Conservation (phyloP, 257 asterid species). For the Salvia miltiorrhiza region DNA sequence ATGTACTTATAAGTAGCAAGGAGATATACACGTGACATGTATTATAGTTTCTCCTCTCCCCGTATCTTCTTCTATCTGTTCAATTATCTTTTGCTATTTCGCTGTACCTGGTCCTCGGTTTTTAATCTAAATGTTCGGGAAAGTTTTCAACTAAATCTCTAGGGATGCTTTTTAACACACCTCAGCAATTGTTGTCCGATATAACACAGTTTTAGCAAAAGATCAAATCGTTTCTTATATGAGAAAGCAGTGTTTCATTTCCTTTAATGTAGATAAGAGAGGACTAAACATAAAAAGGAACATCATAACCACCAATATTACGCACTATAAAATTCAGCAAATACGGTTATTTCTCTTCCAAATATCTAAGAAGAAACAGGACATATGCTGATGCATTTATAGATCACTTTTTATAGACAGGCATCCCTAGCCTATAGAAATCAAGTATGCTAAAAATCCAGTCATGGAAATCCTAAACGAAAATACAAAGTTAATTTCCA, state of each 20-base stretch:
- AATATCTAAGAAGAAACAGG: not conserved
- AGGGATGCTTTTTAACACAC: not conserved
- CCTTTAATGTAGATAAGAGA: not conserved
- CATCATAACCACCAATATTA: not conserved
- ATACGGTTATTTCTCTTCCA: not conserved
- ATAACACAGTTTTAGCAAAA: not conserved
- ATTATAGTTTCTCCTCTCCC: too few relatives aligned
- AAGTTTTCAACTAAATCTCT: not conserved
- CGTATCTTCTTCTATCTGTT: too few relatives aligned
- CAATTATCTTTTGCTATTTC: not conserved
- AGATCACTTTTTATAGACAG: not conserved
- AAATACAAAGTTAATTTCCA: not conserved
- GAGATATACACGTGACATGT: too few relatives aligned
- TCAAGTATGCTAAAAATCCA: not conserved
- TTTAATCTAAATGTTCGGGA: not conserved
- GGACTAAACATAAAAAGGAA: not conserved
- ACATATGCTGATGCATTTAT: not conserved
- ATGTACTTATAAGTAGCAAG: not conserved
- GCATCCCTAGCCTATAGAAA: not conserved
- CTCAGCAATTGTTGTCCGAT: not conserved
- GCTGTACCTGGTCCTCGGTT: not conserved
- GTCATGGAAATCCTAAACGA: not conserved
- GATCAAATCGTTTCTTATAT: not conserved
- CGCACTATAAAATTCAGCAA: not conserved
- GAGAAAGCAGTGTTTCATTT: not conserved